Conservation (phyloP, 2,329 filamentous ascomycete species). For the Aspergillus niger region DNA sequence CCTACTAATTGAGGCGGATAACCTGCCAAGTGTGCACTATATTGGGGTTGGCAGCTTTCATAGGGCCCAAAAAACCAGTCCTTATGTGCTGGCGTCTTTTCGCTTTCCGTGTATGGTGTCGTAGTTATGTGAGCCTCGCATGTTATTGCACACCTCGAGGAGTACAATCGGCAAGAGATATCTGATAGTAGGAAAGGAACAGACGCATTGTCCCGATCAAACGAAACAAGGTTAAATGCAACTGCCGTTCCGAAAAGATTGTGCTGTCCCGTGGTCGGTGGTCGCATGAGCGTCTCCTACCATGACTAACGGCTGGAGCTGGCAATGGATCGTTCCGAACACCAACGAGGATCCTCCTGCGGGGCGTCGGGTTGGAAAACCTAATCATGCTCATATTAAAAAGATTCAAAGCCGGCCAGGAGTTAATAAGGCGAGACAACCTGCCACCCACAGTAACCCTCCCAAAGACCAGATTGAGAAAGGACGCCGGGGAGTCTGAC, state of each 20-base stretch:
- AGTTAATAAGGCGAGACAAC: not conserved
- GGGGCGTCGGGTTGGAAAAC: slow-evolving; percentile 11
- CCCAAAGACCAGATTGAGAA: not conserved
- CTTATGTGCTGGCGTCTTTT: not conserved
- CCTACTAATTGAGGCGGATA: not conserved
- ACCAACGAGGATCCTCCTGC: slow-evolving; percentile 13
- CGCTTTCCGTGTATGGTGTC: not conserved
- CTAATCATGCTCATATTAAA: slow-evolving; percentile 3
- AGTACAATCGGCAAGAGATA: slow-evolving; percentile 6
- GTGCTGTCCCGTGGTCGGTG: slow-evolving; percentile 7
- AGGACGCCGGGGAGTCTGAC: not conserved
- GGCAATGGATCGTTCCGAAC: slow-evolving; percentile 14
- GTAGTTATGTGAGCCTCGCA: not conserved
- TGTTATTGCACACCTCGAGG: not conserved
- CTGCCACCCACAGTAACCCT: not conserved
- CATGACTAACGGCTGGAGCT: slow-evolving; percentile 7
- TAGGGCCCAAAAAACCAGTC: not conserved
- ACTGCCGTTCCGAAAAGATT: slow-evolving; percentile 25
- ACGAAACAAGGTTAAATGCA: slow-evolving; percentile 25
- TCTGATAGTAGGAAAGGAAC: slow-evolving; percentile 4
- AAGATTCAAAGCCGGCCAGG: not conserved
- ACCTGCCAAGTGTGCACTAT: not conserved
- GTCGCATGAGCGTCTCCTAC: slow-evolving; percentile 1
- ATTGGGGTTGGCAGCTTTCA: not conserved
- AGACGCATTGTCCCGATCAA: slow-evolving; percentile 14